Conservation (phyloP, 495 filamentous ascomycete species). For the Xylaria longipes region DNA sequence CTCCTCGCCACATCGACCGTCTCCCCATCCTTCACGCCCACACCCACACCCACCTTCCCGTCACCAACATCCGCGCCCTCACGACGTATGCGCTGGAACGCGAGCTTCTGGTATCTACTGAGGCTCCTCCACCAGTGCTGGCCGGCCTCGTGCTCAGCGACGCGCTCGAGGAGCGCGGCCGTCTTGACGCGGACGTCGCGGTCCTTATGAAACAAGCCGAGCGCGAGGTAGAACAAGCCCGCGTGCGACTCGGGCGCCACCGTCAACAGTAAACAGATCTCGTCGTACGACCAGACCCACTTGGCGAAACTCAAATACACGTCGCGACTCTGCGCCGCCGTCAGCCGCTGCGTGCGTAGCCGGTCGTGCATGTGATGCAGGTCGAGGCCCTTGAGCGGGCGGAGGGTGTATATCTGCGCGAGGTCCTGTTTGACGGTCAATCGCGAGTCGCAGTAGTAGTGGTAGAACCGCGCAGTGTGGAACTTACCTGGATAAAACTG, state of each 20-base stretch:
- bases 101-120: conserved; percentile 87
- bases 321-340: conserved; percentile 69
- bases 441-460: background rate
- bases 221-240: conserved; percentile 88
- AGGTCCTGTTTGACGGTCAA: conserved; percentile 57
- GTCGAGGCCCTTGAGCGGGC: conserved; percentile 83
- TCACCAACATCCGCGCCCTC: conserved; percentile 60
- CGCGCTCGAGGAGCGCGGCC: conserved; percentile 80
- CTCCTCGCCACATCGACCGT: background rate
- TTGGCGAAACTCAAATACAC: conserved; percentile 83
- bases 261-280: conserved; percentile 85
- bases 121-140: conserved; percentile 90
- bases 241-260: conserved; percentile 86
- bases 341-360: conserved; percentile 77
- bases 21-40: conserved; percentile 11
- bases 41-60: conserved; percentile 40
- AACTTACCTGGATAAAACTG: conserved; percentile 81
- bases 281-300: conserved; percentile 80
- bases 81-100: conserved; percentile 70
- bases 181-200: conserved; percentile 76
- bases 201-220: conserved; percentile 93
- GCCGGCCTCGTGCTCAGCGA: conserved; percentile 86
- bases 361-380: conserved; percentile 92
- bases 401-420: conserved; percentile 65
- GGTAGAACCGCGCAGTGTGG: too few relatives aligned